Evolutionary conservation across 768 basidiomycete species (phyloP).

Genomic region (Exsudoporus frostii): DNA sequence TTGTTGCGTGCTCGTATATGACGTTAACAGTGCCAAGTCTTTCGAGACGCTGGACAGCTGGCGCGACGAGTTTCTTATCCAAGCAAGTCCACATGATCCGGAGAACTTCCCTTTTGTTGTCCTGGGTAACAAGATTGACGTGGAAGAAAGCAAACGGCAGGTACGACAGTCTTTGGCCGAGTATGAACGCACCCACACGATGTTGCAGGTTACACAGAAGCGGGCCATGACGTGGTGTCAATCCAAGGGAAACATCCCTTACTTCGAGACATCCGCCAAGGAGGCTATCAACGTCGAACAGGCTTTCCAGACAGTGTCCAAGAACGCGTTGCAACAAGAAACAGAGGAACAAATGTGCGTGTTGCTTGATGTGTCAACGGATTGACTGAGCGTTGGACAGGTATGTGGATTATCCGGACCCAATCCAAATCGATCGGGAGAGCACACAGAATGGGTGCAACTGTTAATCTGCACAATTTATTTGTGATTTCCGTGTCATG

Average conservation of each 20-base stretch:
- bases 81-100: slow-evolving; percentile 97
- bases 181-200: background rate
- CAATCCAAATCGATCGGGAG: slow-evolving; percentile 94
- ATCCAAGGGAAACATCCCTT: slow-evolving; percentile 98
- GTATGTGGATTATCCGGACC: slow-evolving; percentile 98
- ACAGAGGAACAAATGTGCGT: slow-evolving; percentile 91
- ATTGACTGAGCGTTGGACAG: slow-evolving; percentile 41
- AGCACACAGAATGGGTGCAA: slow-evolving; percentile 88
- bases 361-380: slow-evolving; percentile 7
- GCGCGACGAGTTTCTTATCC: slow-evolving; percentile 98
- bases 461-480: slow-evolving; percentile 52
- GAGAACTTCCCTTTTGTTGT: slow-evolving; percentile 99
- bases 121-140: slow-evolving; percentile 99
- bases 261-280: slow-evolving; percentile 99
- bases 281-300: slow-evolving; percentile 99
- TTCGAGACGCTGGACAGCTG: slow-evolving; percentile 99
- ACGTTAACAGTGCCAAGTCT: slow-evolving; percentile 97
- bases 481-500: slow-evolving; percentile 26
- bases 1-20: slow-evolving; percentile 98
- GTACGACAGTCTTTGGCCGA: slow-evolving; percentile 39
- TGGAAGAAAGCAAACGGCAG: slow-evolving; percentile 98
- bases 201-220: slow-evolving; percentile 89
- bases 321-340: slow-evolving; percentile 98
- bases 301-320: slow-evolving; percentile 99
- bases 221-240: slow-evolving; percentile 99